Conservation (phyloP, 257 asterid species). For the Plantago elongata region DNA sequence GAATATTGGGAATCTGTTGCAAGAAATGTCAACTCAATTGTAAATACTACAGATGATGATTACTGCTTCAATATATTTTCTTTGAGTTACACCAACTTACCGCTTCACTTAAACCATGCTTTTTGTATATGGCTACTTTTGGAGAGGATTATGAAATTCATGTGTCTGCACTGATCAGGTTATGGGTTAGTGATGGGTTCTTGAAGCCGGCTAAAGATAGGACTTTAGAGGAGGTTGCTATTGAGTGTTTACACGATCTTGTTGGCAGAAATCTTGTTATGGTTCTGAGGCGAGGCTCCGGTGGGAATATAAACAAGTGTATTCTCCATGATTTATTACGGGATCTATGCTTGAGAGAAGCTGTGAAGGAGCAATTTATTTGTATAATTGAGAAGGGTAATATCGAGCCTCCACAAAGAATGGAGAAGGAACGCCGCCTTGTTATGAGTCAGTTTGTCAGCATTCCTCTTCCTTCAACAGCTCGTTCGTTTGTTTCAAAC, state of each 20-base stretch:
- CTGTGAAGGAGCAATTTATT: background rate
- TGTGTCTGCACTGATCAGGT: background rate
- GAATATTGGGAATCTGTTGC: background rate
- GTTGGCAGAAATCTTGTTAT: background rate
- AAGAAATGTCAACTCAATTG: background rate
- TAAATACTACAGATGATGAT: background rate
- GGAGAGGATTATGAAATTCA: background rate
- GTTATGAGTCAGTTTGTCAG: background rate
- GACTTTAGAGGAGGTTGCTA: conserved; percentile 1
- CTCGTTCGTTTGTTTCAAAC: background rate
- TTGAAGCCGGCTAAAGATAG: background rate
- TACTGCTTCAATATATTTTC: background rate
- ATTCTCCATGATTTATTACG: background rate
- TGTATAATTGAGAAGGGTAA: background rate
- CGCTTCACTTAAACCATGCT: background rate
- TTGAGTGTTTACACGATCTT: background rate
- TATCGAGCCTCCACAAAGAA: background rate
- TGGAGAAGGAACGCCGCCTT: background rate
- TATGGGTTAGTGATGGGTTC: background rate
- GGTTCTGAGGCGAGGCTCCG: background rate
- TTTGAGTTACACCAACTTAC: conserved; percentile 5
- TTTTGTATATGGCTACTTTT: background rate
- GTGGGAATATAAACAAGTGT: background rate
- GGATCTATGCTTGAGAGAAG: conserved; percentile 4
- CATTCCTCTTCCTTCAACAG: background rate